Percentiles rank a stretch among this genome's conserved stretches.
Conservation (phyloP, 176 grass and related monocot genomes). For the Cenchrus purpureus region DNA sequence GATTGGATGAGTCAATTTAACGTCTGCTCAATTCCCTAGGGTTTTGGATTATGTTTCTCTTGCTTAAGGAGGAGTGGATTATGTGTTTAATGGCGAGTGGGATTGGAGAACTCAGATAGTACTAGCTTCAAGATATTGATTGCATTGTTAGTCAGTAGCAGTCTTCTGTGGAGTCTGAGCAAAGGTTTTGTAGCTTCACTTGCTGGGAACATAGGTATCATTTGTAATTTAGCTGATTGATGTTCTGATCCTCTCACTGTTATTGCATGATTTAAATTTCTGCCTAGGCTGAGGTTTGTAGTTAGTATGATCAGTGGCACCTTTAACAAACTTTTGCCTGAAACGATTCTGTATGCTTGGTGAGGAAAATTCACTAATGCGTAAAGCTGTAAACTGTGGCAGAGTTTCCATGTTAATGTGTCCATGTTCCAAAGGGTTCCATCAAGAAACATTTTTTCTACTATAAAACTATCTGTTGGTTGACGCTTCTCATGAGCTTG, state of each 20-base stretch:
- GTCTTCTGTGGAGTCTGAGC: neutral
- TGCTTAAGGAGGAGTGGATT: neutral
- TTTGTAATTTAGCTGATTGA: neutral
- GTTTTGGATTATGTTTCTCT: slow-evolving; percentile 4
- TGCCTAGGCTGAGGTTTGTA: neutral
- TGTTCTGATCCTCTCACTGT: neutral
- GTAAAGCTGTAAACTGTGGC: neutral
- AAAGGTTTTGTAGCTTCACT: neutral
- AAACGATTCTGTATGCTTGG: slow-evolving; percentile 12
- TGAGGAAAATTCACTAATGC: neutral
- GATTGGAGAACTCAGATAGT: neutral
- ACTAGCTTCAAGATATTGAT: neutral
- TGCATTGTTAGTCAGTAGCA: neutral
- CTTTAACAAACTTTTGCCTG: neutral
- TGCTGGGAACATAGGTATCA: neutral
- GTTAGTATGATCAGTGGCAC: neutral
- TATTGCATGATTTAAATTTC: neutral
- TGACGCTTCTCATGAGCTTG: slow-evolving; percentile 2
- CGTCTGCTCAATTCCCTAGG: neutral
- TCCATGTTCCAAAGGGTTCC: neutral
- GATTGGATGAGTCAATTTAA: neutral
- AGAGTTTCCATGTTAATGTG: neutral
- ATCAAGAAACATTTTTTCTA: neutral
- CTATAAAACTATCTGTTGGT: neutral
- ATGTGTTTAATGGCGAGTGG: neutral